Evolutionary conservation across 225 moss, liverwort and hornwort genomes (phyloP), one percentile per base, ranked within the genome.

Genomic region (Physcomitrium patens): DNA sequence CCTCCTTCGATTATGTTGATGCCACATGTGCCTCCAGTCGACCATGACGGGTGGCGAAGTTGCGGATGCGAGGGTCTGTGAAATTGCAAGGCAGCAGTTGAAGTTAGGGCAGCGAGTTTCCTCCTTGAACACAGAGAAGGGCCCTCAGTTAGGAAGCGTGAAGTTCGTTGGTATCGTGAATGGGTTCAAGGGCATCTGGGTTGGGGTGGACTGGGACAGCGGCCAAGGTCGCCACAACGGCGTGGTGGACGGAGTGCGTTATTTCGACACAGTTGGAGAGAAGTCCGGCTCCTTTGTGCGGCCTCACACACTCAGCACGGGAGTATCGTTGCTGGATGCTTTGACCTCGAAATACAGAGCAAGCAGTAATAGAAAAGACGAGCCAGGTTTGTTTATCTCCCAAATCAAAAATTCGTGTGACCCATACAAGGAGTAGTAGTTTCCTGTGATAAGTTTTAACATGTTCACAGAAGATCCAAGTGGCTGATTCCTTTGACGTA

Each of bases 181-280:
- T 60, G 86, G 87, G 44, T 88, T 89, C 71, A 79, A 91, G 52
- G 89, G 91, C 75, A 63, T 78, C 42, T 93, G 91, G 91, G 82
- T 89, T 24, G 91, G 93, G 23, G 91, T 93, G 37, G 91, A 93
- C 26, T 91, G 93, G 91, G 89, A 93, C 55, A 86, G 65, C 48
- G 84, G 89, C 45, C 79, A 81, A 12, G 87, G 89, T 42, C 74
- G 89, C 42, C 91, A 93, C 80, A 78, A 89, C 76, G 93, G 91
- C 22, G 76, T 69, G 5, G 91, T 93, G 48, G 86, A 93, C 45
- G 91, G 89, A 6, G 79, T 77, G 70, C 81, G 44, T n/a, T 93
- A 93, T 74, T 93, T 93, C 17, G 81, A 83, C n/a, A 85, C 86
- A 24, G 79, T 46, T 8, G 79, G 71, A 27, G 65, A 72, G 26